Base-by-base conservation (phyloP, 2,329 filamentous ascomycete species). In the Exophiala phaeomuriformis region DNA sequence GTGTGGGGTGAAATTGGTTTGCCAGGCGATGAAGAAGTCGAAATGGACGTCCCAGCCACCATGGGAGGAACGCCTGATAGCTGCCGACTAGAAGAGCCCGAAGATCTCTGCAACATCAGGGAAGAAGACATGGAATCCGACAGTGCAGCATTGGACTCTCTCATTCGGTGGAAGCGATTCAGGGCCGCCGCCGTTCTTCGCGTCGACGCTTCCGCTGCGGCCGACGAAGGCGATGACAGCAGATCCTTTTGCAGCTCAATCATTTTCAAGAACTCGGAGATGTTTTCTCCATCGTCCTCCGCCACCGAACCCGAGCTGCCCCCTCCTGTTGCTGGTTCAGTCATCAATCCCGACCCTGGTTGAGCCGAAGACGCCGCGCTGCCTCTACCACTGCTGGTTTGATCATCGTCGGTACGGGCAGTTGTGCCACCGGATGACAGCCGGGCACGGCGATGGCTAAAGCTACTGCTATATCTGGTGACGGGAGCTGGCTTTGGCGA, bases 51-150 rank as follows among this genome's bases (percentile, higher is more conserved):
- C 5, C 78, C 79, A 28, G 73, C 76, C 46, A 80, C 71, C 73
- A 83, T 79, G 4, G 77, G 77, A 19, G 82, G 80, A 8, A 83
- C 78, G 43, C 77, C 81, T 4, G 80, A 80, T 0, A 90, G 77
- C 49, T 88, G 85, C 68, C 90, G 88, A 56, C 85, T 82, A 1
- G 81, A 83, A 0, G 90, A 88, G 54, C 82, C 87, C 3, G 86
- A 89, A 0, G 89, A 93, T 37, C 88, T 82, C 44, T 95, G 86
- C 53, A 96, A 74, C 62, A 94, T 82, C 64, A 90, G 79, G 0
- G 91, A 97, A 0, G 89, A 93, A 30, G 88, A 89, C 78, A 98
- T 89, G 0, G 90, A 95, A 50, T 98, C 93, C 0, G 89, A 94
- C 39, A 98, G 77, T 3, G 83, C 86, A 52, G 88, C 86, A 65